phyloP scores from a whole-genome alignment of 441 rosid species.

The Populus hybrid region DNA sequence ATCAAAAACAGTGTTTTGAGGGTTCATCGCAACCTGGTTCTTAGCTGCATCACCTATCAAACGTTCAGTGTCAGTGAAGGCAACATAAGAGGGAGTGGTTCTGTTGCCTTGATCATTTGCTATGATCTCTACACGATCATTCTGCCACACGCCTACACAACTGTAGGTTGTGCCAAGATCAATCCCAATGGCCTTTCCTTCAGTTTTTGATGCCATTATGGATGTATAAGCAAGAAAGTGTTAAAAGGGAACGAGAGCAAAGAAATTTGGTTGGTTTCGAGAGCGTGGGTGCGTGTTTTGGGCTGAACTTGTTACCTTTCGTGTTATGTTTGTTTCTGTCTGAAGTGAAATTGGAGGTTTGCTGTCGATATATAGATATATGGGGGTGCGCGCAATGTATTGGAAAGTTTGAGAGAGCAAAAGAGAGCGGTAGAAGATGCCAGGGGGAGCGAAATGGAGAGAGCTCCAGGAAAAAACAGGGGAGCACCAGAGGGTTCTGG shows the following conservation, averaged over 20 bases:
- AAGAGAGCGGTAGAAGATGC: neutral
- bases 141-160: conserved; percentile 45
- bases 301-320: neutral
- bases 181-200: conserved; percentile 38
- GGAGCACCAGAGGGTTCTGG: conserved; percentile 19
- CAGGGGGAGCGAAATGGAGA: neutral
- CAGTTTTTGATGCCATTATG: conserved; percentile 13
- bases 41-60: conserved; percentile 46
- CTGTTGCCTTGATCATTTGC: conserved; percentile 50
- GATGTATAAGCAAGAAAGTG: neutral
- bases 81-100: conserved; percentile 51
- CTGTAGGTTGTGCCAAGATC: conserved; percentile 56
- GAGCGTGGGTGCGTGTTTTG: neutral
- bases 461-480: neutral
- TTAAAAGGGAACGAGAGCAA: neutral
- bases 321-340: neutral
- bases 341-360: neutral
- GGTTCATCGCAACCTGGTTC: conserved; percentile 54
- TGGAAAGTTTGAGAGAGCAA: neutral
- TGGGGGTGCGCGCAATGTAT: neutral
- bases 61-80: conserved; percentile 47
- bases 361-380: neutral
- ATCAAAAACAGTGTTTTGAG: conserved; percentile 44
- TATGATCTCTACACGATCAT: conserved; percentile 49
- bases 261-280: neutral